Conservation (phyloP, 306 rosid genomes). For the Hylodesmum podocarpum region DNA sequence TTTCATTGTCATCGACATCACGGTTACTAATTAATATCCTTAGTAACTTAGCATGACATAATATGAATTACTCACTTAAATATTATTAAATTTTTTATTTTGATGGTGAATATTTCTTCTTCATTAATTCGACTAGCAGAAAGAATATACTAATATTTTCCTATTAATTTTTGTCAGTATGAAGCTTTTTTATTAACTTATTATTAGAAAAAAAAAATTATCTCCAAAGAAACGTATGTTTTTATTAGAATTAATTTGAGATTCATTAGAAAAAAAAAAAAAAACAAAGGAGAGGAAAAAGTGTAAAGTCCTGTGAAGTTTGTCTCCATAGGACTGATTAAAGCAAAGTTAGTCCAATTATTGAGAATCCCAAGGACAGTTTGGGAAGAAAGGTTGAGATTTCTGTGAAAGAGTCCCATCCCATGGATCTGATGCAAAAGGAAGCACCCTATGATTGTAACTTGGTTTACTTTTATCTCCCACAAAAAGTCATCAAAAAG, state of each 20-base stretch:
- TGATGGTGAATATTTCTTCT: neutral
- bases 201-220: neutral
- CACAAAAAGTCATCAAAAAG: conserved; percentile 46
- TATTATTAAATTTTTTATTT: neutral
- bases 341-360: conserved; percentile 6
- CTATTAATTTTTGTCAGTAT: too few species aligned
- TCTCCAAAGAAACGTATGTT: neutral
- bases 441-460: conserved; percentile 22
- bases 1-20: neutral
- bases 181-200: too few species aligned
- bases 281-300: neutral
- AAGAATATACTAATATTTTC: too few species aligned
- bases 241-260: neutral
- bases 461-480: conserved; percentile 26
- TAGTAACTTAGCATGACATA: neutral
- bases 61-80: neutral
- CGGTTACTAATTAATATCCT: neutral
- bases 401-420: neutral
- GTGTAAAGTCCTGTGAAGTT: neutral
- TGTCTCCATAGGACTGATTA: neutral
- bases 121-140: neutral
- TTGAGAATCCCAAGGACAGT: conserved; percentile 8
- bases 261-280: neutral
- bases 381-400: neutral
- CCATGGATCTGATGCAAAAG: conserved; percentile 37